A percentile compares a stretch with the other conserved stretches of the same genome.
Conservation (phyloP, 2,329 filamentous ascomycete genomes). For the Thielaviopsis cerberus region DNA sequence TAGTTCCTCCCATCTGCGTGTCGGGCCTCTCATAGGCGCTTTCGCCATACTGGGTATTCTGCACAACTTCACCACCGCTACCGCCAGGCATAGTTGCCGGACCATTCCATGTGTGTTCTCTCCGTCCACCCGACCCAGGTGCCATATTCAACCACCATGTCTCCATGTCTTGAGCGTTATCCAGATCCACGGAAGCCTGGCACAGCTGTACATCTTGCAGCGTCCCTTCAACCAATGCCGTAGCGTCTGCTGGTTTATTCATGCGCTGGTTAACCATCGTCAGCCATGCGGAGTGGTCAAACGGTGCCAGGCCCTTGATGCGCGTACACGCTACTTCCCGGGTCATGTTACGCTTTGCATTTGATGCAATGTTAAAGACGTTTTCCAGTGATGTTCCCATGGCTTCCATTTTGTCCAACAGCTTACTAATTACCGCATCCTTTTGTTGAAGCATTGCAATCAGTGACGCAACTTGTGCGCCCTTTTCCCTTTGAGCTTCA, state of each 20-base stretch:
- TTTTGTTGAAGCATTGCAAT: constrained; percentile 28
- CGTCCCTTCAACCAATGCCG: constrained; percentile 1
- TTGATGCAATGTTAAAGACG: constrained; percentile 31
- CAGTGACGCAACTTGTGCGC: constrained; percentile 26
- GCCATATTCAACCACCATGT: constrained; percentile 8
- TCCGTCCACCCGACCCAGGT: neutral
- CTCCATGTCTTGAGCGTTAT: neutral
- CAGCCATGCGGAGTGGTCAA: constrained; percentile 15
- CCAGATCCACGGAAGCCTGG: neutral
- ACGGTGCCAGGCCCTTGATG: constrained; percentile 33
- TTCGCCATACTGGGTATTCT: neutral
- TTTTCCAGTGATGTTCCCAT: constrained; percentile 33
- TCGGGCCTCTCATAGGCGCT: neutral
- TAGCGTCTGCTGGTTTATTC: neutral
- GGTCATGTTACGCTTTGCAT: constrained; percentile 27
- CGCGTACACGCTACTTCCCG: constrained; percentile 27
- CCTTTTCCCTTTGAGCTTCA: constrained; percentile 25
- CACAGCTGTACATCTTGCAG: constrained; percentile 1
- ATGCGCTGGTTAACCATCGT: neutral
- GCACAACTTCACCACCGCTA: neutral
- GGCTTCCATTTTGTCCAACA: constrained; percentile 35
- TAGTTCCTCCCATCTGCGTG: neutral
- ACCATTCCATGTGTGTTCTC: neutral
- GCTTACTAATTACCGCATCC: constrained; percentile 30
- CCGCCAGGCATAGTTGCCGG: neutral